These are phyloP conservation scores for Mycena sp. DNA, from an alignment of 1,284 basidiomycete genomes.

Conservation along the genomic window DNA sequence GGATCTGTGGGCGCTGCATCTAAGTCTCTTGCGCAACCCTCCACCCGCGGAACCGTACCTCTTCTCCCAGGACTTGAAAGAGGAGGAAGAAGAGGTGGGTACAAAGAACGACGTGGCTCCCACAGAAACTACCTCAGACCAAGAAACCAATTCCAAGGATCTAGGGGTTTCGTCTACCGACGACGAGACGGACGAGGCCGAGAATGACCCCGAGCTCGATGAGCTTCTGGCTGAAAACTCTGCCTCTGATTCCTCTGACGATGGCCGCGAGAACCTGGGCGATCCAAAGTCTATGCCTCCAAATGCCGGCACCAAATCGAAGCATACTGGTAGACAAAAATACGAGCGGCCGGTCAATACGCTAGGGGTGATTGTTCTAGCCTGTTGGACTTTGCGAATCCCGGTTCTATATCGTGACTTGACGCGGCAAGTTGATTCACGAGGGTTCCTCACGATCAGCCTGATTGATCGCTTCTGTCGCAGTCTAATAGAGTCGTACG, in stretches of 20 bases:
- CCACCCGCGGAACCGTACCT: slow-evolving; percentile 69
- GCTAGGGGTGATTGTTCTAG: slow-evolving; percentile 73
- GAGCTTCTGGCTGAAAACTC: slow-evolving; percentile 65
- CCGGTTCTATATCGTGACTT: slow-evolving; percentile 83
- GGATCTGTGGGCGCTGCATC: slow-evolving; percentile 84
- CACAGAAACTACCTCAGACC: background rate
- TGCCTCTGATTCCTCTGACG: slow-evolving; percentile 47
- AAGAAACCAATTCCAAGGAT: slow-evolving; percentile 10
- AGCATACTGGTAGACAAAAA: slow-evolving; percentile 30
- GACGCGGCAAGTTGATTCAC: slow-evolving; percentile 59
- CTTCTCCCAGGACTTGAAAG: slow-evolving; percentile 47
- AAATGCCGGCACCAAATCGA: slow-evolving; percentile 40
- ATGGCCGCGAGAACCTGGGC: slow-evolving; percentile 45
- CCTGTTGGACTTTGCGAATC: slow-evolving; percentile 81
- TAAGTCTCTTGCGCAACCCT: slow-evolving; percentile 69
- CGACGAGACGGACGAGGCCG: slow-evolving; percentile 15
- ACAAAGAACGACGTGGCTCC: slow-evolving; percentile 11
- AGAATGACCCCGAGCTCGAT: slow-evolving; percentile 56
- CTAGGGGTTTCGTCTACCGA: slow-evolving; percentile 1
- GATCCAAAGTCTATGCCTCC: slow-evolving; percentile 20
- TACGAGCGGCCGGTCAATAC: slow-evolving; percentile 69
- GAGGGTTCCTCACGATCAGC: background rate
- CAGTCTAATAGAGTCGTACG: slow-evolving; percentile 77
- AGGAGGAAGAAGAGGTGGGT: background rate
- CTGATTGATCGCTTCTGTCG: slow-evolving; percentile 24